Base-by-base conservation (phyloP, 805 yeast genomes). In the Suhomyces prunicola region DNA sequence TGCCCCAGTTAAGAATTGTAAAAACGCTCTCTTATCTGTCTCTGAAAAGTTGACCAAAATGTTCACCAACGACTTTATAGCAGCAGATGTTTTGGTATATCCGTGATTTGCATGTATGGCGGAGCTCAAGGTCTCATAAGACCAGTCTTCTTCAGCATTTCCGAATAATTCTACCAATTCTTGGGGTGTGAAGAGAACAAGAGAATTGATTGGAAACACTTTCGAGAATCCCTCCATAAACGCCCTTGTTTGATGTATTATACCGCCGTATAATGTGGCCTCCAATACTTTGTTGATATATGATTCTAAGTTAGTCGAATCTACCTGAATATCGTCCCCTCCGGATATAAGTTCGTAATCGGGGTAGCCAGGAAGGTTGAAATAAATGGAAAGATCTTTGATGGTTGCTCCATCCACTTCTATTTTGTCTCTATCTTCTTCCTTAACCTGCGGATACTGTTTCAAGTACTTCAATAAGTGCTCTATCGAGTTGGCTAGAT, bases 1-100 rank as follows among this genome's bases (percentile, higher is more conserved):
- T 1, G 97, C 84, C 0, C 98, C 98, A 0, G 98, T 93, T 55
- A 92, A 73, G 67, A 93, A 93, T 67, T 90, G 96, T 46, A 91
- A 70, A 63, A 93, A 93, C 33, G 77, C 70, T 36, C 97, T 77
- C 55, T 87, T 83, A 56, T 90, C 88, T 1, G 70, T 65, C 2
- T 60, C 59, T 29, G 69, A 64, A 56, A 91, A 86, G 6, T 73
- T 72, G 2, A 81, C 65, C 81, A 94, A 74, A 1, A 89, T 75
- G 35, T 76, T 75, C n/a, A 91, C 67, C 44, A 94, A 70, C 52
- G 80, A 75, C 53, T 77, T 79, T 3, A 93, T 82, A 0, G 86
- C 76, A 13, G 68, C 68, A 3, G 96, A 88, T 35, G 86, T 92
- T 61, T 80, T 79, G 3, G 82, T 80, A 63, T 87, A 93, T 1